phyloP scores from a whole-genome alignment of 352 stramenopile species.

The Phytopythium boreale region DNA sequence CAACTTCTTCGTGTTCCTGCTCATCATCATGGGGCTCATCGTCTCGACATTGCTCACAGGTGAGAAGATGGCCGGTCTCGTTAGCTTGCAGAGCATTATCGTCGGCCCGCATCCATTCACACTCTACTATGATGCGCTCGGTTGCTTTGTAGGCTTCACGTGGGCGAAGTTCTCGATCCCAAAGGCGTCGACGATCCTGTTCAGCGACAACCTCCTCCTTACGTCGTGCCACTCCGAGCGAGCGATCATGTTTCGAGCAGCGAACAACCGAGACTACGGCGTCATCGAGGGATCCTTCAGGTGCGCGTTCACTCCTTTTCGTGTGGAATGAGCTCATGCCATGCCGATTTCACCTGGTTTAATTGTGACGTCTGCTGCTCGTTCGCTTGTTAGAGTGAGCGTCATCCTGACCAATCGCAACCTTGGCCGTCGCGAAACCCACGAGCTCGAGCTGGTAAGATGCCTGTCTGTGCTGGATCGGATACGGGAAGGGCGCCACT shows the following conservation, averaged over 20 bases:
- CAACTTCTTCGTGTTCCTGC: slow-evolving; percentile 62
- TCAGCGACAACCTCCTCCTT: slow-evolving; percentile 46
- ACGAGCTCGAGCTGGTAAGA: slow-evolving; percentile 44
- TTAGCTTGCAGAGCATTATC: not conserved
- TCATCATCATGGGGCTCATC: slow-evolving; percentile 36
- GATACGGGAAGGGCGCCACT: not conserved
- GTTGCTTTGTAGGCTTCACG: slow-evolving; percentile 29
- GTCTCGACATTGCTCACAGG: slow-evolving; percentile 53
- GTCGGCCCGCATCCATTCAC: not conserved
- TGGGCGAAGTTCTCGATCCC: slow-evolving; percentile 71
- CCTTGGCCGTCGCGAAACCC: slow-evolving; percentile 38
- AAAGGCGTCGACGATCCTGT: slow-evolving; percentile 41
- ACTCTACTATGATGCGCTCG: not conserved
- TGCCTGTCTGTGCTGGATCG: not conserved
- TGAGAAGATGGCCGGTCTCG: not conserved
- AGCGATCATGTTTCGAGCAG: slow-evolving; percentile 55
- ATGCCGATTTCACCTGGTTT: not conserved
- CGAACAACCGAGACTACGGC: slow-evolving; percentile 51
- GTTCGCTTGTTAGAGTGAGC: slow-evolving; percentile 27
- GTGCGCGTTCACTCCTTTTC: slow-evolving; percentile 8
- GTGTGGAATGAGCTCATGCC: not conserved
- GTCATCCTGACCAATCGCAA: slow-evolving; percentile 48
- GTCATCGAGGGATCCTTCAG: slow-evolving; percentile 54
- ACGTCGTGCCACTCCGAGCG: slow-evolving; percentile 48
- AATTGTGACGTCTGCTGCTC: not conserved